Percentiles rank a stretch among this genome's conserved stretches.
These are phyloP conservation scores for Emergomyces orientalis DNA, from an alignment of 2,329 filamentous ascomycete genomes.

Conservation along the genomic window DNA sequence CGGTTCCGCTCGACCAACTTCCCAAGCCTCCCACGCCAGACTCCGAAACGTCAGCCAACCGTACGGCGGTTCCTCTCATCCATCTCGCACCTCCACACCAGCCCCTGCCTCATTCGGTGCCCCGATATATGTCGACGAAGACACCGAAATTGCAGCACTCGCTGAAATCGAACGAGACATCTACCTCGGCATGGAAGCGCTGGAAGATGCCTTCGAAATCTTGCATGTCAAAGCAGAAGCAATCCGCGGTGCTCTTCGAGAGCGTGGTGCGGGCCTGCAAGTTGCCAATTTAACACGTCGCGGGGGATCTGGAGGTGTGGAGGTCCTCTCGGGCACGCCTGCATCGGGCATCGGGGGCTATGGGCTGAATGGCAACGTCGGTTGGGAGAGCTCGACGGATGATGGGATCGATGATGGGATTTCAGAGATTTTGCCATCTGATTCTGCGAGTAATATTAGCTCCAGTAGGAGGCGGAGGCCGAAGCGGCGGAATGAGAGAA, in stretches of 20 bases:
- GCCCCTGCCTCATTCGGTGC: slow-evolving; percentile 55
- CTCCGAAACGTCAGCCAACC: slow-evolving; percentile 34
- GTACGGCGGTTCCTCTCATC: slow-evolving; percentile 29
- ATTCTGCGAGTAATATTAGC: slow-evolving; percentile 43
- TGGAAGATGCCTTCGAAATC: slow-evolving; percentile 88
- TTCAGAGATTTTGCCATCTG: slow-evolving; percentile 39
- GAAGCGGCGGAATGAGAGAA: slow-evolving; percentile 39
- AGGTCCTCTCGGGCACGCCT: slow-evolving; percentile 7
- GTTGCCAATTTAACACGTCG: slow-evolving; percentile 39
- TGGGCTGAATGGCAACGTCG: slow-evolving; percentile 10
- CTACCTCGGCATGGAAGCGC: slow-evolving; percentile 83
- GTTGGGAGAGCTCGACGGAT: slow-evolving; percentile 36
- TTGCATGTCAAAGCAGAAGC: slow-evolving; percentile 77
- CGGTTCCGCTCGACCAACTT: slow-evolving; percentile 24
- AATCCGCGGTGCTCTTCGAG: slow-evolving; percentile 68
- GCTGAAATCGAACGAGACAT: slow-evolving; percentile 91
- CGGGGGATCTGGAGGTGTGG: slow-evolving; percentile 18
- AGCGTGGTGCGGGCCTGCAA: slow-evolving; percentile 68
- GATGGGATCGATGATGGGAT: slow-evolving; percentile 38
- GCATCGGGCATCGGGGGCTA: neutral
- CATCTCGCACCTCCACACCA: slow-evolving; percentile 48
- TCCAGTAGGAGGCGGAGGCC: slow-evolving; percentile 34
- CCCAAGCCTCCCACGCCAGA: slow-evolving; percentile 30
- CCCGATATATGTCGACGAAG: slow-evolving; percentile 82
- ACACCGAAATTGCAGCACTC: slow-evolving; percentile 80